phyloP scores from a whole-genome alignment of 768 basidiomycete species.

The Butyriboletus loyo region DNA sequence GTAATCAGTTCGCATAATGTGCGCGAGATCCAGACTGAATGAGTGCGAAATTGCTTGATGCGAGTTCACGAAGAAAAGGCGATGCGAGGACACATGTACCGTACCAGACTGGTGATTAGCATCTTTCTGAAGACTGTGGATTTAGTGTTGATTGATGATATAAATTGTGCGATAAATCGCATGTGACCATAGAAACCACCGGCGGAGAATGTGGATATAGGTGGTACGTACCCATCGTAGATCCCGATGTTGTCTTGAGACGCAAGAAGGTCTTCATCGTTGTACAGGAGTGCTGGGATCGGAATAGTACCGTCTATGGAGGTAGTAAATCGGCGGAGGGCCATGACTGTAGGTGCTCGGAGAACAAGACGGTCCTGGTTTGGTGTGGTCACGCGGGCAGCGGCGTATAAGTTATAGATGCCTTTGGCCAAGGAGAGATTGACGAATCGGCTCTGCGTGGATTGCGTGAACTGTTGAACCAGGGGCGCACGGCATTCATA shows the following conservation, averaged over 20 bases:
- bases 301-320: conserved; percentile 76
- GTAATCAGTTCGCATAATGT: conserved; percentile 74
- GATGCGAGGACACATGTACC: conserved; percentile 73
- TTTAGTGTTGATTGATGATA: conserved; percentile 32
- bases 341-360: conserved; percentile 40
- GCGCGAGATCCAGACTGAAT: conserved; percentile 62
- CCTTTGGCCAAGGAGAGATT: not conserved
- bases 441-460: conserved; percentile 8
- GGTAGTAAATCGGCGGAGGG: conserved; percentile 52
- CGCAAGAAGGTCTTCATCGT: conserved; percentile 73
- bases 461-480: conserved; percentile 1
- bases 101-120: conserved; percentile 74
- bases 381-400: conserved; percentile 1
- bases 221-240: conserved; percentile 78
- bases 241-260: conserved; percentile 82
- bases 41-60: conserved; percentile 51
- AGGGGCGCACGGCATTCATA: not conserved
- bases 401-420: no score
- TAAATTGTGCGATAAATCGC: conserved; percentile 15
- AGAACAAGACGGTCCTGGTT: conserved; percentile 3
- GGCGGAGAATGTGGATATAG: conserved; percentile 1
- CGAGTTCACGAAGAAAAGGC: conserved; percentile 76
- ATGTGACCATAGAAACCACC: conserved; percentile 14
- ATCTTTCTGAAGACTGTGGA: conserved; percentile 73
- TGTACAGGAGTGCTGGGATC: conserved; percentile 69